Base-by-base conservation (phyloP, 1,284 basidiomycete species). In the Sutorius eximius region DNA sequence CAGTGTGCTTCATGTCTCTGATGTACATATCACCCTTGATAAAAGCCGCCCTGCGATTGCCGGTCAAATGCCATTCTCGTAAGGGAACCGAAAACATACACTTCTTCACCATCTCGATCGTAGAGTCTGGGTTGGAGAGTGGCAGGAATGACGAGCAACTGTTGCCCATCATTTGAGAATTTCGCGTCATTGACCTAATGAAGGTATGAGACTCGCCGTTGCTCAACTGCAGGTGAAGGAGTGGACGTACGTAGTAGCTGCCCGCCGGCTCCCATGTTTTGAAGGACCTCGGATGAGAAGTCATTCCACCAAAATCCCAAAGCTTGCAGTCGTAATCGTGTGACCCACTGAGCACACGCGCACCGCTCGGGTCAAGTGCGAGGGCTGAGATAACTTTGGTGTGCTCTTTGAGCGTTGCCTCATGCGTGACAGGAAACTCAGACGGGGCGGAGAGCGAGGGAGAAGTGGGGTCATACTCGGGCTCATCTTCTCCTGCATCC, bases 291-390 rank as follows among this genome's bases (percentile, higher is more conserved):
- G 85, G 83, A 65, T 90, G 82, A 59, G 81, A 76, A 64, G 91
- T 90, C 96, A 99, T 99, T 8, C 97, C 97, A 65, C 96, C 97
- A 75, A 99, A 99, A 73, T 99, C 97, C 95, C 95, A 99, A 50
- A 99, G 74, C 73, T 98, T 98, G 73, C 91, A 89, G 72, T 96
- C 93, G 68, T 98, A 98, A 74, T 99, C 97, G 73, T 98, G 90
- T 16, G 91, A 91, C 11, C 97, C 97, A 2, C 93, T 92, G 7
- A 92, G 77, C 30, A 99, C 77, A 30, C 97, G 86, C 3, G 95
- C 93, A 45, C 97, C 97, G 13, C 95, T 91, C 0, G 93, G 87
- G 70, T 99, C 97, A 38, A 99, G 77, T 0, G 93, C 83, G 27
- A 99, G 77, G 1, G 96, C 94, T 5, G 95, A 93, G 22, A 98